A percentile compares a stretch with the other conserved stretches of the same genome.
Evolutionary conservation across 768 basidiomycete genomes (phyloP).

Genomic region (Amanita phalloides): DNA sequence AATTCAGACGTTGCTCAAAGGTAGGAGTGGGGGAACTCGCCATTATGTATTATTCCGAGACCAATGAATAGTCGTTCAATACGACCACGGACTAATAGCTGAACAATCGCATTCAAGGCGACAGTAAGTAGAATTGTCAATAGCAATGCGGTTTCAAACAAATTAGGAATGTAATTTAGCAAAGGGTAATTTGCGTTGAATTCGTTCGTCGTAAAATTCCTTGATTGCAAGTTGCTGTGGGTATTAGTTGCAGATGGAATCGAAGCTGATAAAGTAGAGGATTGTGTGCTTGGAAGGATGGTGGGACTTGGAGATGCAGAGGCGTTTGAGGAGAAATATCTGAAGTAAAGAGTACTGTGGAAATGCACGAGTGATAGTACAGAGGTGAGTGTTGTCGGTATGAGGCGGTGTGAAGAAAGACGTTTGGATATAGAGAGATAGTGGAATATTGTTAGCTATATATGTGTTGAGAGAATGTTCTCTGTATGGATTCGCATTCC

Average conservation of each 20-base stretch:
- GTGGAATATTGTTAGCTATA: conserved; percentile 53
- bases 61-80: conserved; percentile 54
- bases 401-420: conserved; percentile 56
- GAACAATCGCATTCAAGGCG: conserved; percentile 50
- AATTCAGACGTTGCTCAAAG: not conserved
- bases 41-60: conserved; percentile 20
- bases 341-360: conserved; percentile 44
- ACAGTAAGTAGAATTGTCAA: conserved; percentile 47
- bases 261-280: conserved; percentile 9
- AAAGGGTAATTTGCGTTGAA: conserved; percentile 41
- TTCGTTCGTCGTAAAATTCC: not conserved
- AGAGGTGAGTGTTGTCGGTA: conserved; percentile 57
- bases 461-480: not conserved
- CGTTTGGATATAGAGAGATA: conserved; percentile 51
- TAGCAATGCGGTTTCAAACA: conserved; percentile 58
- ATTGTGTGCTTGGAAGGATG: conserved; percentile 7
- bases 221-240: not conserved
- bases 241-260: conserved; percentile 8
- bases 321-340: conserved; percentile 9
- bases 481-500: conserved; percentile 8
- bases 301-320: not conserved
- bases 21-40: conserved; percentile 13
- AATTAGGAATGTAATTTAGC: conserved; percentile 63
- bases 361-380: conserved; percentile 56
- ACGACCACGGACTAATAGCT: conserved; percentile 51